Base-by-base conservation (phyloP, 108 stramenopile genomes). In the Skeletonema potamos region DNA sequence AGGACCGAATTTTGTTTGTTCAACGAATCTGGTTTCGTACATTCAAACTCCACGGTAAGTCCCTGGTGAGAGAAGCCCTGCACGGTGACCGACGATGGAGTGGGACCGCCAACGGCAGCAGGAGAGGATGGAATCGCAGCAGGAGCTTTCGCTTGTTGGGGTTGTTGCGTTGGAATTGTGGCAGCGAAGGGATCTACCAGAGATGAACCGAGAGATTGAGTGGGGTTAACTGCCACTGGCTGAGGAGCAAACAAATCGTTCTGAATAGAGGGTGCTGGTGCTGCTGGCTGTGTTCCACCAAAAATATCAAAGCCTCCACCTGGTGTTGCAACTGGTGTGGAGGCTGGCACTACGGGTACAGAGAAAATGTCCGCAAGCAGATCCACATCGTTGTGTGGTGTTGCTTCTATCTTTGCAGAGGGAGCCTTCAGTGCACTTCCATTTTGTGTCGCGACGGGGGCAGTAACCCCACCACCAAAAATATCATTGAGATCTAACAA, bases 401-500 rank as follows among this genome's bases (percentile, higher is more conserved):
- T 22, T 17, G 82, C 65, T 27, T 71, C 74, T 6, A 62, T 79
- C 24, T 48, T 66, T 24, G 81, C 75, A 11, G 70, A 46, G 26
- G 27, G 67, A n/a, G 64, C 68, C 30, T 66, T 66, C 9, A 66
- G 66, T 20, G 69, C 30, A 10, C 27, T 57, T 30, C 84, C 85
- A 58, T 86, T 87, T 54, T 85, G 83, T 34, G 74, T 54, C 6
- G 84, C 72, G 60, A 65, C 58, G n/a, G 81, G 57, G 33, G 74
- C 57, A 13, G 77, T 61, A 6, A 34, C 64, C 15, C 76, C 85
- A 10, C 91, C 86, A n/a, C 95, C 97, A 63, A 97, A 96, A n/a
- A 98, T 97, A 66, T 94, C 96, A 33, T 92, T 86, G 48, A 99
- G 74, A 70, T 97, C 95, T 48, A 96, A 74, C 33, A 94, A 81